Base-by-base conservation (phyloP, 2,329 filamentous ascomycete species). In the Neonectria magnoliae region DNA sequence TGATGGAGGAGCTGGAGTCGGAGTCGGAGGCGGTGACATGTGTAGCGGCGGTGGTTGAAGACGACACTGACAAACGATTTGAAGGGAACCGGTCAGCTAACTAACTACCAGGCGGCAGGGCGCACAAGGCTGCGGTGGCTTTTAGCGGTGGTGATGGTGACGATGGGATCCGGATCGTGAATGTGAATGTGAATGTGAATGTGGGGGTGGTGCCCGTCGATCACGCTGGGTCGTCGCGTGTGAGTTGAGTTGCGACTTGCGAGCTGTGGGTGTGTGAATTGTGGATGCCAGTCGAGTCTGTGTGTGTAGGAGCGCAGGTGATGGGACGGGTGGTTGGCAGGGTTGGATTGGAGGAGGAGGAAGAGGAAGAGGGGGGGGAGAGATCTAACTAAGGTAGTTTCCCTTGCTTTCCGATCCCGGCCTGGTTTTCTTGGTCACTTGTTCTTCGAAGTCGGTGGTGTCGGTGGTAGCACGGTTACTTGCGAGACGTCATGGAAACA, bases 1-100 rank as follows among this genome's bases (percentile, higher is more conserved):
- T 78, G 65, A 61, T 67, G 65, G 56, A 38, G 60, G 63, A 57
- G 48, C 22, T 52, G 45, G 44, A 51, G 33, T 36, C 54, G 38
- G 20, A 45, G 50, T 22, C 31, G 36, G 33, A 54, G 18, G 10
- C 13, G 52, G 22, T 57, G 45, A 42, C 51, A 59, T 59, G 48
- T 45, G 57, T 36, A 33, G 41, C 22, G 47, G 60, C 44, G 36
- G 56, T 20, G 57, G 56, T 36, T 16, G 56, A 9, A n/a, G 65
- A 14, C 29, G 31, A 33, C n/a, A 18, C 47, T 11, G 36, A 22
- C 25, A 25, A 25, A 25, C 25, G 25, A 25, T 25, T 25, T 25
- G 25, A 25, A 25, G 25, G 25, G 25, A 25, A 25, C 25, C 5
- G 2, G 25, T 5, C 5, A 6, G 25, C 5, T 25, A 25, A 25